Conservation (phyloP, 352 stramenopile species). For the Peronospora farinosa region DNA sequence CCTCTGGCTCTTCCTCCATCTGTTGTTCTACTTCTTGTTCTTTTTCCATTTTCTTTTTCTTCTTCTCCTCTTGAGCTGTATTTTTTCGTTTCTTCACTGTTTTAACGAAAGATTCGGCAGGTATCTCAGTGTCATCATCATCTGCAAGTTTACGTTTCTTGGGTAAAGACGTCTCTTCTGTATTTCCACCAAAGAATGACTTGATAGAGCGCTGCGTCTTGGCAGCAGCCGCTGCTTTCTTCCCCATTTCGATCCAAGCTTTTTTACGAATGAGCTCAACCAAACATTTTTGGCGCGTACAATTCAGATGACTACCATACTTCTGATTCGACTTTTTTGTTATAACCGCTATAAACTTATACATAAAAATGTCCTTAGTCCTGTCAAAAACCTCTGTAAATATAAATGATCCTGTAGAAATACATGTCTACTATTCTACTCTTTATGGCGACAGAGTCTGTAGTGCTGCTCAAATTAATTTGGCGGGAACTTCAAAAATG, state of each 20-base stretch:
- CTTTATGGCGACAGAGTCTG: not conserved
- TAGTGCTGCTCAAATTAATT: constrained; percentile 2
- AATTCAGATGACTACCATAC: too few relatives aligned
- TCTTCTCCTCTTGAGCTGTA: constrained; percentile 1
- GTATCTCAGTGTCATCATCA: constrained; percentile 6
- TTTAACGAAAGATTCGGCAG: constrained; percentile 2
- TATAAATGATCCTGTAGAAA: not conserved
- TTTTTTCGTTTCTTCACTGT: constrained; percentile 19
- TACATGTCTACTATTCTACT: too few relatives aligned
- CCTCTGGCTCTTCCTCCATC: constrained; percentile 8
- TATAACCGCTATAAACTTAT: not conserved
- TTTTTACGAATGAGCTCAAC: too few relatives aligned
- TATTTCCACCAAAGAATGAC: constrained; percentile 49
- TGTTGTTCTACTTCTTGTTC: constrained; percentile 2
- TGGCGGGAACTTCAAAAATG: constrained; percentile 33
- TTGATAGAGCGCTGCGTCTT: constrained; percentile 62
- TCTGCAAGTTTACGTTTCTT: constrained; percentile 30
- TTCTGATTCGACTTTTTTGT: too few relatives aligned
- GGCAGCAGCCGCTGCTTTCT: constrained; percentile 19
- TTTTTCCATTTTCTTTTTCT: constrained; percentile 10
- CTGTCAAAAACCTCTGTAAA: too few relatives aligned
- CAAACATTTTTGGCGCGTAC: not conserved
- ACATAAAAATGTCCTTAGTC: not conserved
- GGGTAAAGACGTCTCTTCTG: constrained; percentile 13
- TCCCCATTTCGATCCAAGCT: constrained; percentile 18